Evolutionary conservation across 345 rosid genomes (phyloP), one percentile per base, ranked within the genome.

Genomic region (Sisymbrium irio): DNA sequence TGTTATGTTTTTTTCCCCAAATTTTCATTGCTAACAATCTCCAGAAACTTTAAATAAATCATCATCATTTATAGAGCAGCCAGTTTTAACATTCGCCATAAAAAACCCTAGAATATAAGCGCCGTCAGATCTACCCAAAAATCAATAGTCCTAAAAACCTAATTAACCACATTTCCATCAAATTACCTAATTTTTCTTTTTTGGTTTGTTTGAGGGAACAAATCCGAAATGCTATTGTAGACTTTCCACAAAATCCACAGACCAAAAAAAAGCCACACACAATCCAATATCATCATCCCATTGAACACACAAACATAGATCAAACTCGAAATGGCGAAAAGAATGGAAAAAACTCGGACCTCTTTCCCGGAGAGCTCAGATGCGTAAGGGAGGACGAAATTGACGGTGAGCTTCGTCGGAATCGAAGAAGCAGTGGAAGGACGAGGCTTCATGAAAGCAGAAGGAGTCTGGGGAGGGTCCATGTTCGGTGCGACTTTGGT

Each of bases 401-500:
- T 90, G 77, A 88, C 90, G 30, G 97, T 87, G 81, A 90, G 83
- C 82, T 90, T 93, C 46, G 95, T 58, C 7, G 98, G 98, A 30
- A 93, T 69, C 5, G 95, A 20, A 27, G 95, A 68, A 6, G 88
- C 85, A 20, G 79, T 84, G 1, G 87, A 72, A 6, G 93, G 91
- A 47, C 90, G 88, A 54, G 96, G 81, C 35, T 61, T 18, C 96
- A 92, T 87, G 83, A 71, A 92, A 6, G 93, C 18, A 13, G 84
- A 81, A 10, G 95, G 98, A 62, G 96, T 90, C 80, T 73, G 85
- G 0, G 98, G 96, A 1, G 98, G 96, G 13, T 90, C 96, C 9
- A 88, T 77, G 73, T 81, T 86, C 17, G 95, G 98, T 28, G 82
- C 66, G 75, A 83, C 84, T 67, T 87, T 88, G 79, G 82, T 86